phyloP scores from a whole-genome alignment of 768 basidiomycete species.

The Tulasnella sp. region DNA sequence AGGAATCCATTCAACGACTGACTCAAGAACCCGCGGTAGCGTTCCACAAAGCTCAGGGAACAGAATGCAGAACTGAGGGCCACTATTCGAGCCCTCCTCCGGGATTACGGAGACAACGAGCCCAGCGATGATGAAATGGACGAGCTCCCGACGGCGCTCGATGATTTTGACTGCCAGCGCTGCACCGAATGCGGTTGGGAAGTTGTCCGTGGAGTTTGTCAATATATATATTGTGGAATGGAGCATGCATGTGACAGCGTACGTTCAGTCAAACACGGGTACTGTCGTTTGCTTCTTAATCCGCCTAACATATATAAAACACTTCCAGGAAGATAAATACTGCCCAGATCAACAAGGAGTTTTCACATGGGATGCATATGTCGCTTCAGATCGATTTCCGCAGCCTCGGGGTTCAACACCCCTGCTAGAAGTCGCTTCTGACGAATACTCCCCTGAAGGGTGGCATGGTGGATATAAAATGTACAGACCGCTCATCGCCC shows the following conservation, averaged over 20 bases:
- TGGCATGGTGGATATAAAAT: neutral
- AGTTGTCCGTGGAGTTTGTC: conserved; percentile 4
- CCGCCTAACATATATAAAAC: no score
- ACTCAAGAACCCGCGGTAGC: neutral
- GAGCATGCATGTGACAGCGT: neutral
- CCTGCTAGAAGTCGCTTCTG: neutral
- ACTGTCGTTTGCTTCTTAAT: neutral
- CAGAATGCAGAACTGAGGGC: neutral
- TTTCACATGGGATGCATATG: neutral
- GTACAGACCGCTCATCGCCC: neutral
- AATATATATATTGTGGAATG: neutral
- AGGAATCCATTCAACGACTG: neutral
- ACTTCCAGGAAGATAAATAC: neutral
- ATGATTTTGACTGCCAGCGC: neutral
- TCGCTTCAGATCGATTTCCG: neutral
- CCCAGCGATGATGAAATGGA: neutral
- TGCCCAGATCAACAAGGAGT: neutral
- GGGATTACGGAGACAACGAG: neutral
- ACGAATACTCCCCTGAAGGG: neutral
- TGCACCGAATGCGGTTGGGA: conserved; percentile 14
- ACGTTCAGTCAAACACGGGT: neutral
- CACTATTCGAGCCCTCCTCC: neutral
- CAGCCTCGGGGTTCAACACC: conserved; percentile 16
- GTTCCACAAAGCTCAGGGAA: neutral
- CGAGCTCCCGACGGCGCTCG: neutral